Conservation (phyloP, 2,329 filamentous ascomycete genomes). For the Macrophomina pseudophaseolina region DNA sequence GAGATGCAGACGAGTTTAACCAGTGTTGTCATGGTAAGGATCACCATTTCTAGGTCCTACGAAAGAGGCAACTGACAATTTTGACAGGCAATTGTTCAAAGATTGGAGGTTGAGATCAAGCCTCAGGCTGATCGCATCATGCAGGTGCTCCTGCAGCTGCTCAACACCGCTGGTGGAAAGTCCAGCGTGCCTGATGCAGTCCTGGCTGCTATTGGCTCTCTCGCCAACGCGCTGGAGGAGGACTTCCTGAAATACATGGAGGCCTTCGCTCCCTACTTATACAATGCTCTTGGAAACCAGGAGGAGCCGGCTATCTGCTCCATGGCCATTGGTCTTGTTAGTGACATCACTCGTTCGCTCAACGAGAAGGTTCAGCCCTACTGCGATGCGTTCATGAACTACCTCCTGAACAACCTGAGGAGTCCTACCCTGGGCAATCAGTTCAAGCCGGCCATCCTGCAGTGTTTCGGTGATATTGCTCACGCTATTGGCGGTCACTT, state of each 20-base stretch:
- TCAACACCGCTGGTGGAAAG: constrained; percentile 78
- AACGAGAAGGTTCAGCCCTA: constrained; percentile 90
- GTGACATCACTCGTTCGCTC: constrained; percentile 91
- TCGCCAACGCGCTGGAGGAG: constrained; percentile 88
- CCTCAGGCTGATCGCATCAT: constrained; percentile 94
- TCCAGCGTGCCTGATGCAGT: constrained; percentile 93
- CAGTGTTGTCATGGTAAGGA: constrained; percentile 75
- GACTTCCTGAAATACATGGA: constrained; percentile 99
- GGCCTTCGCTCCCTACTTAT: constrained; percentile 87
- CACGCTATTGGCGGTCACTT: constrained; percentile 91
- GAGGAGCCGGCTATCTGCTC: constrained; percentile 93
- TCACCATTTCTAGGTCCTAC: constrained; percentile 22
- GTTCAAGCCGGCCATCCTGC: constrained; percentile 96
- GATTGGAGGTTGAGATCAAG: constrained; percentile 87
- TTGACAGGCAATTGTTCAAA: constrained; percentile 75
- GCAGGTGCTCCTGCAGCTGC: constrained; percentile 81
- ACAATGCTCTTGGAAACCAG: constrained; percentile 92
- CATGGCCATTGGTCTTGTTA: constrained; percentile 96
- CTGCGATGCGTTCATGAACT: constrained; percentile 98
- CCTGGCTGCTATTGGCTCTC: constrained; percentile 89
- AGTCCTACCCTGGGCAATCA: constrained; percentile 89
- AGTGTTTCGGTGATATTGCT: constrained; percentile 97
- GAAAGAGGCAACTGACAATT: not conserved
- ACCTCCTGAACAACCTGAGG: constrained; percentile 88
- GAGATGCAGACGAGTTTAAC: constrained; percentile 97